These are phyloP conservation scores for Ogataea angusta DNA, from an alignment of 805 yeast genomes.

Conservation along the genomic window DNA sequence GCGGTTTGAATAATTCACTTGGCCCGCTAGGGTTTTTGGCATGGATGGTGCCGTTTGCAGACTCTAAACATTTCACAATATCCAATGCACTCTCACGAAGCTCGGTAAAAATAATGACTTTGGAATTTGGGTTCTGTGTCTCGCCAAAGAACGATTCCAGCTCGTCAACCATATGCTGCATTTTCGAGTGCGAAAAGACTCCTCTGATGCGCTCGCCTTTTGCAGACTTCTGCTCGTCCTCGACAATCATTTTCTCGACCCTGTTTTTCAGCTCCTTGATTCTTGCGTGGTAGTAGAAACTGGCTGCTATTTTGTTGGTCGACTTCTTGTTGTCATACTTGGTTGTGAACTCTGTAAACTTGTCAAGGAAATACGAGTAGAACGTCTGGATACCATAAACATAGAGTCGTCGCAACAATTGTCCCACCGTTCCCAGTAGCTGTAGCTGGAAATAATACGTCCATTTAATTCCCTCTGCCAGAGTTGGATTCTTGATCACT, in stretches of 20 bases:
- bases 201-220: slow-evolving; percentile 27
- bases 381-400: slow-evolving; percentile 83
- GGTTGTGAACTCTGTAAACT: slow-evolving; percentile 53
- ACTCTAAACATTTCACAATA: slow-evolving; percentile 64
- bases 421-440: slow-evolving; percentile 68
- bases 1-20: slow-evolving; percentile 51
- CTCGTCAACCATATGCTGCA: slow-evolving; percentile 56
- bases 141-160: slow-evolving; percentile 51
- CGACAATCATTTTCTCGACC: slow-evolving; percentile 41
- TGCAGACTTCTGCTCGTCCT: slow-evolving; percentile 25
- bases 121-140: slow-evolving; percentile 46
- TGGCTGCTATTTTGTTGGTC: slow-evolving; percentile 58
- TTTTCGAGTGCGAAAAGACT: slow-evolving; percentile 65
- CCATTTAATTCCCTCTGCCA: slow-evolving; percentile 75
- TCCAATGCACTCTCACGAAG: slow-evolving; percentile 88
- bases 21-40: slow-evolving; percentile 25
- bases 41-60: slow-evolving; percentile 21
- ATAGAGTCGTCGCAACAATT: slow-evolving; percentile 61
- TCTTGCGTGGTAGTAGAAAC: slow-evolving; percentile 52
- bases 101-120: slow-evolving; percentile 86
- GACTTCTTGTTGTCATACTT: slow-evolving; percentile 57
- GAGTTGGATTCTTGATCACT: slow-evolving; percentile 47
- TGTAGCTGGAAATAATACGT: slow-evolving; percentile 59
- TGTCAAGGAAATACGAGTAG: slow-evolving; percentile 60
- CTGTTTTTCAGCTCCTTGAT: slow-evolving; percentile 42